Evolutionary conservation across 768 basidiomycete species (phyloP).

Genomic region (Sarcodon aspratus): DNA sequence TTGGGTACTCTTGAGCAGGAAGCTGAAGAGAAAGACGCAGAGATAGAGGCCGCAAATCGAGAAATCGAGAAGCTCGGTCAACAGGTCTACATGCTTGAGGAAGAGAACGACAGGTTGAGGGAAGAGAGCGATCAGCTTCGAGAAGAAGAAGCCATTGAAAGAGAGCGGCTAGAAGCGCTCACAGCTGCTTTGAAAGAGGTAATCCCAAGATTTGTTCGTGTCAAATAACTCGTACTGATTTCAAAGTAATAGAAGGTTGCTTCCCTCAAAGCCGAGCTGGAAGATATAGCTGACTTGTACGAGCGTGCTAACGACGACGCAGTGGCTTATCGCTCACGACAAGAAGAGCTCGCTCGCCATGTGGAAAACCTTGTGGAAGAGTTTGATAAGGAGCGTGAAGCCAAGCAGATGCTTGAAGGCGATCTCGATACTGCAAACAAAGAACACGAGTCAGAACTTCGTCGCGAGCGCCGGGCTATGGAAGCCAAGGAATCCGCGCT

Average conservation of each 20-base stretch:
- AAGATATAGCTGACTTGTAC: constrained; percentile 54
- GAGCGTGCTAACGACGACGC: constrained; percentile 53
- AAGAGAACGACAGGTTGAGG: constrained; percentile 67
- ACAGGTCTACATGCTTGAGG: constrained; percentile 72
- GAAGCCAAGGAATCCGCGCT: constrained; percentile 65
- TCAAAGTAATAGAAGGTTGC: constrained; percentile 48
- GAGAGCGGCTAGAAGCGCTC: constrained; percentile 56
- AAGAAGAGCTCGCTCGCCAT: constrained; percentile 70
- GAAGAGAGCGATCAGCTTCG: constrained; percentile 58
- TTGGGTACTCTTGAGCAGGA: constrained; percentile 71
- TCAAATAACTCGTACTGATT: too few relatives aligned
- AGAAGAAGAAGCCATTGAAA: constrained; percentile 67
- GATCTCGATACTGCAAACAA: constrained; percentile 48
- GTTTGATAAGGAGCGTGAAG: constrained; percentile 43
- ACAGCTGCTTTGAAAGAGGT: constrained; percentile 76
- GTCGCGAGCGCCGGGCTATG: constrained; percentile 47
- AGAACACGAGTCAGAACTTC: constrained; percentile 49
- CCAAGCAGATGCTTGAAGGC: constrained; percentile 40
- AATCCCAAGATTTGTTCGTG: constrained; percentile 7
- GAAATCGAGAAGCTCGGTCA: constrained; percentile 77
- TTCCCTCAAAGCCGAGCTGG: constrained; percentile 49
- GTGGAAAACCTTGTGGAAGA: constrained; percentile 62
- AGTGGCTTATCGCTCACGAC: constrained; percentile 53
- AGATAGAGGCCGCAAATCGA: constrained; percentile 59
- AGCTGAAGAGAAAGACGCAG: constrained; percentile 67